Conservation (phyloP, 1,139 yeast genomes). For the Blastobotrys illinoisensis region DNA sequence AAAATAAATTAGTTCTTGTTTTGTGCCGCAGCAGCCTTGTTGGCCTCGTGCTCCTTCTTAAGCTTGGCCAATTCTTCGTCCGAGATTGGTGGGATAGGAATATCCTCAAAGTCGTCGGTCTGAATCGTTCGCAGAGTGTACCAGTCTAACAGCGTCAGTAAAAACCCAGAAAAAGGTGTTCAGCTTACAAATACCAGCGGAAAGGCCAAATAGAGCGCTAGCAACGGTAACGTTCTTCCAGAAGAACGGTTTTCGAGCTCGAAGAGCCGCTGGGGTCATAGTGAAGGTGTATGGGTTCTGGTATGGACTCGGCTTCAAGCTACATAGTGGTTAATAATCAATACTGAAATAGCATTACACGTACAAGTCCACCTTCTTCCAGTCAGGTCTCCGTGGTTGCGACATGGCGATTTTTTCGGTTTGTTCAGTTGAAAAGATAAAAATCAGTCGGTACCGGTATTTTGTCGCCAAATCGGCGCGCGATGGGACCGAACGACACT, state of each 20-base stretch:
- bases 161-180: background rate
- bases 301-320: conserved; percentile 42
- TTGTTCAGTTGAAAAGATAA: background rate
- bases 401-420: background rate
- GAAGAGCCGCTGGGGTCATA: conserved; percentile 88
- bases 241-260: conserved; percentile 85
- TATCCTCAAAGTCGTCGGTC: conserved; percentile 80
- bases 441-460: background rate
- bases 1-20: background rate
- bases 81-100: conserved; percentile 87
- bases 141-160: conserved; percentile 22
- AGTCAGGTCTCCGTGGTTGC: conserved; percentile 4
- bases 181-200: conserved; percentile 56
- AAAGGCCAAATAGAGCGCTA: conserved; percentile 51
- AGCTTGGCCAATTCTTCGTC: conserved; percentile 70
- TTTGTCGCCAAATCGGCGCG: background rate
- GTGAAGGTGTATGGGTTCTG: conserved; percentile 74
- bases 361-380: conserved; percentile 8
- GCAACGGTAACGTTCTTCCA: conserved; percentile 67
- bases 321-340: conserved; percentile 4
- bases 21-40: conserved; percentile 1
- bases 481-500: background rate
- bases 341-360: background rate
- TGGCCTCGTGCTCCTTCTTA: conserved; percentile 21
- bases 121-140: conserved; percentile 71